phyloP scores from a whole-genome alignment of 2,329 filamentous ascomycete genomes.

The Claviceps sorghi region DNA sequence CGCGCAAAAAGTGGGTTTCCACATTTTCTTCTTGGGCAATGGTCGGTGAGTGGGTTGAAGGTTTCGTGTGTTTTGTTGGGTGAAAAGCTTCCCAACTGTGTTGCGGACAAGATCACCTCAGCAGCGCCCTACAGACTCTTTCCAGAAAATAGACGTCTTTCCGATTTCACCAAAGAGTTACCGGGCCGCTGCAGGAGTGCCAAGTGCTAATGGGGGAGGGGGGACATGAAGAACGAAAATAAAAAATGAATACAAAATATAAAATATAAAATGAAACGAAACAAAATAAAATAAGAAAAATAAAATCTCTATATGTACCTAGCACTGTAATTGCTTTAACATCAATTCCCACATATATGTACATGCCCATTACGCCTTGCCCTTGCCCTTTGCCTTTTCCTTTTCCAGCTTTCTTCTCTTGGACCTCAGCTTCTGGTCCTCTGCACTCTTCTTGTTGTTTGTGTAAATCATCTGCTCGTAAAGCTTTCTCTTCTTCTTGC shows the following conservation, averaged over 20 bases:
- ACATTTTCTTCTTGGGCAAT: neutral
- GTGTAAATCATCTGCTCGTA: constrained; percentile 96
- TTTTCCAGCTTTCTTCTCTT: constrained; percentile 89
- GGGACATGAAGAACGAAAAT: too few species aligned
- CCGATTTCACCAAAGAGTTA: too few species aligned
- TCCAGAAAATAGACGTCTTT: too few species aligned
- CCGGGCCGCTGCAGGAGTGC: too few species aligned
- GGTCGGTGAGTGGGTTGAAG: neutral
- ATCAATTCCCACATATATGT: neutral
- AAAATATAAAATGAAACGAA: too few species aligned
- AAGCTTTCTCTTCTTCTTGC: constrained; percentile 92
- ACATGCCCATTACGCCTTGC: constrained; percentile 16
- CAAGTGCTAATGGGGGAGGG: too few species aligned
- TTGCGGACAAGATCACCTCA: neutral
- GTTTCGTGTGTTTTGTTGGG: too few species aligned
- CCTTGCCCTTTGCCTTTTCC: constrained; percentile 33
- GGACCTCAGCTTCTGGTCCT: constrained; percentile 70
- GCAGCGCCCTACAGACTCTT: neutral
- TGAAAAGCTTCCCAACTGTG: neutral
- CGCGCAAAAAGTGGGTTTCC: neutral
- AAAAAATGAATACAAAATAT: too few species aligned
- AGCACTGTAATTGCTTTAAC: neutral
- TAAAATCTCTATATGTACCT: neutral
- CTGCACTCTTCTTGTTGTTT: constrained; percentile 83
- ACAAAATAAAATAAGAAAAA: neutral